These are phyloP conservation scores for Breynia disticha DNA, from an alignment of 441 rosid genomes.

Conservation along the genomic window DNA sequence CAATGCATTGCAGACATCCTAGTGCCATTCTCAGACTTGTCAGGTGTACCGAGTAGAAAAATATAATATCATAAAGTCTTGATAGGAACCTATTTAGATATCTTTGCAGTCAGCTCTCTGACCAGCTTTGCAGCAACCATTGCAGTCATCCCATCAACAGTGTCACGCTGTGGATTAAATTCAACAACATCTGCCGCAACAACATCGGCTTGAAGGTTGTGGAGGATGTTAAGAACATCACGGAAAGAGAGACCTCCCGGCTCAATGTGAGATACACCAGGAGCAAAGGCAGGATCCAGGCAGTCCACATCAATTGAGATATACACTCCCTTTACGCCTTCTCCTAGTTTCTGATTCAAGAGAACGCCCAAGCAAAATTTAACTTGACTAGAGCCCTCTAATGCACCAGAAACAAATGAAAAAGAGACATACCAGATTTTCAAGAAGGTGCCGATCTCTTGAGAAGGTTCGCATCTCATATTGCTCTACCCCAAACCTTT, in stretches of 20 bases:
- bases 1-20: too few relatives aligned
- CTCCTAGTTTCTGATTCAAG: constrained; percentile 75
- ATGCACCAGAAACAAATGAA: constrained; percentile 3
- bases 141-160: constrained; percentile 97
- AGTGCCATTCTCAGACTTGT: too few relatives aligned
- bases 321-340: constrained; percentile 90
- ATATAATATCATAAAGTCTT: too few relatives aligned
- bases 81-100: constrained; percentile 32
- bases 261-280: constrained; percentile 96
- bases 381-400: background rate
- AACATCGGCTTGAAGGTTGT: constrained; percentile 74
- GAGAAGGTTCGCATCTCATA: constrained; percentile 91
- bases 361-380: background rate
- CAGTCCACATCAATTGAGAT: constrained; percentile 87
- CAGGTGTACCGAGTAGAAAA: too few relatives aligned
- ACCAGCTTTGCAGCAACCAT: constrained; percentile 99
- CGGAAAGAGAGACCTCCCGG: constrained; percentile 97
- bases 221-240: constrained; percentile 83
- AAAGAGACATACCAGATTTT: constrained; percentile 63
- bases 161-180: constrained; percentile 96
- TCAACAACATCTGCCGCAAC: constrained; percentile 95
- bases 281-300: constrained; percentile 98
- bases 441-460: constrained; percentile 57
- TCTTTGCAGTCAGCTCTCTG: constrained; percentile 84
- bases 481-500: constrained; percentile 91